A percentile compares a stretch with the other conserved stretches of the same genome.
These are phyloP conservation scores for Scenedesmus sp. DNA, from an alignment of 163 green algal genomes.

Conservation along the genomic window DNA sequence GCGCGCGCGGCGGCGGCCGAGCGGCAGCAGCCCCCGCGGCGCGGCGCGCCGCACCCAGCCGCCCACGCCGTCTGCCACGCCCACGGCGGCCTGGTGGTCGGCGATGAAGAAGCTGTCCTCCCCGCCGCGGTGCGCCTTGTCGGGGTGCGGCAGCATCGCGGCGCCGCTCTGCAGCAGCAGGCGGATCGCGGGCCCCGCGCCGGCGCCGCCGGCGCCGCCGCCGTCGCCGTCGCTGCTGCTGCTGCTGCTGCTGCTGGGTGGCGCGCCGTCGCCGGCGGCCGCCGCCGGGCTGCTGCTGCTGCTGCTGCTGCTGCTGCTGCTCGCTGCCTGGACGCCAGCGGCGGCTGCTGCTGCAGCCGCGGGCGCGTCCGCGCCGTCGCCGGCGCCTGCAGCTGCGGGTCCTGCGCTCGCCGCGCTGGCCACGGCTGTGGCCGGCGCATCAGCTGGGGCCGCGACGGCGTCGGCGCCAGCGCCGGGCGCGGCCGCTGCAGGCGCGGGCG, in stretches of 20 bases:
- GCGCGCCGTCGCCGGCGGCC: background rate
- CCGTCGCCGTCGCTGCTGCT: background rate
- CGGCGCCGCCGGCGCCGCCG: background rate
- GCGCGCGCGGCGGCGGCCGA: background rate
- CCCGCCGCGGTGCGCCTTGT: constrained; percentile 92
- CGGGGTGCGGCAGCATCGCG: constrained; percentile 92
- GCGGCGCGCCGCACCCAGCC: constrained; percentile 87
- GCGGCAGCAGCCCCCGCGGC: background rate
- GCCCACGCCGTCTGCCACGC: constrained; percentile 97
- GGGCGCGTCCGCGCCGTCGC: no score
- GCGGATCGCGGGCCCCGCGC: constrained; percentile 10
- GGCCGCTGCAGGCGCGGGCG: background rate
- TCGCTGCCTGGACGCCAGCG: constrained; percentile 6
- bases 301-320: constrained; percentile 14
- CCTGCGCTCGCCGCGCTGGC: no score
- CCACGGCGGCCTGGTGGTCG: constrained; percentile 71
- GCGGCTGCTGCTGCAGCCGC: background rate
- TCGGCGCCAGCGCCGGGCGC: background rate
- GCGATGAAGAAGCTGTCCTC: constrained; percentile 97
- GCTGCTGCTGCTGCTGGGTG: constrained; percentile 31
- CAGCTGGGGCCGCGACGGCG: background rate
- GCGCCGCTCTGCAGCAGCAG: constrained; percentile 67
- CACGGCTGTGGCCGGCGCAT: no score
- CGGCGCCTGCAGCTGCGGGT: background rate
- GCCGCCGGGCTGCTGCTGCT: background rate